These are phyloP conservation scores for Colletotrichum tanaceti DNA, from an alignment of 2,329 filamentous ascomycete genomes.

Conservation along the genomic window DNA sequence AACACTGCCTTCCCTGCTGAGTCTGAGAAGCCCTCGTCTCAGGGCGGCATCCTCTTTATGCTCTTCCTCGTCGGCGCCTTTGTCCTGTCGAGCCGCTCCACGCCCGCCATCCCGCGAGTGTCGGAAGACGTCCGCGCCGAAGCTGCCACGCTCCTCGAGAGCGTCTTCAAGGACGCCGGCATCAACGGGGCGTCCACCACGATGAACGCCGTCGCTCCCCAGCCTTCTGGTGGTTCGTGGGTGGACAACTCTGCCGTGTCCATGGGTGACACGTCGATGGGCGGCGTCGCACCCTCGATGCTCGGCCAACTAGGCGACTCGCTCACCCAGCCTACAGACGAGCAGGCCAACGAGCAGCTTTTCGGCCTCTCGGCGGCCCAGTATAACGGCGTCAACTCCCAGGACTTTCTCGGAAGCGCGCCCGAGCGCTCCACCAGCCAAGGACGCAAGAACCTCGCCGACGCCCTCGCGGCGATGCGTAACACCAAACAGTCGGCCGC, in stretches of 20 bases:
- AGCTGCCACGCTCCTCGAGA: conserved; percentile 81
- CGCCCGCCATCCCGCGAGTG: conserved; percentile 79
- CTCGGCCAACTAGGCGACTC: conserved; percentile 75
- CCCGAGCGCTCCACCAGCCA: conserved; percentile 67
- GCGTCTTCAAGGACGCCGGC: conserved; percentile 84
- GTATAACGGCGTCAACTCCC: conserved; percentile 85
- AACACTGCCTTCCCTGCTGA: conserved; percentile 57
- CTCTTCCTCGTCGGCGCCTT: conserved; percentile 96
- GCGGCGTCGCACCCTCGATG: conserved; percentile 66
- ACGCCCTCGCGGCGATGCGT: conserved; percentile 84
- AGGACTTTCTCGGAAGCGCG: conserved; percentile 74
- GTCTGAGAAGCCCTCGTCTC: conserved; percentile 74
- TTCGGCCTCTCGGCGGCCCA: conserved; percentile 88
- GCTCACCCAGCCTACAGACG: conserved; percentile 79
- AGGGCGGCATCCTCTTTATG: conserved; percentile 90
- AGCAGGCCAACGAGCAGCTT: conserved; percentile 88
- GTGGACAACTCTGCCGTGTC: conserved; percentile 53
- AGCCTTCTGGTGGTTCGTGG: conserved; percentile 65
- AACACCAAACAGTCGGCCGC: conserved; percentile 79
- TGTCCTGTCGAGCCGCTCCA: conserved; percentile 85
- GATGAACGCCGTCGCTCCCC: conserved; percentile 61
- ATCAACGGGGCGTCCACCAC: conserved; percentile 61
- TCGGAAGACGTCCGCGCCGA: conserved; percentile 84
- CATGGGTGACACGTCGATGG: conserved; percentile 58
- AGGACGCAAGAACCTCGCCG: conserved; percentile 79